These are phyloP conservation scores for Lentinula aciculospora DNA, from an alignment of 768 basidiomycete genomes.

Conservation along the genomic window DNA sequence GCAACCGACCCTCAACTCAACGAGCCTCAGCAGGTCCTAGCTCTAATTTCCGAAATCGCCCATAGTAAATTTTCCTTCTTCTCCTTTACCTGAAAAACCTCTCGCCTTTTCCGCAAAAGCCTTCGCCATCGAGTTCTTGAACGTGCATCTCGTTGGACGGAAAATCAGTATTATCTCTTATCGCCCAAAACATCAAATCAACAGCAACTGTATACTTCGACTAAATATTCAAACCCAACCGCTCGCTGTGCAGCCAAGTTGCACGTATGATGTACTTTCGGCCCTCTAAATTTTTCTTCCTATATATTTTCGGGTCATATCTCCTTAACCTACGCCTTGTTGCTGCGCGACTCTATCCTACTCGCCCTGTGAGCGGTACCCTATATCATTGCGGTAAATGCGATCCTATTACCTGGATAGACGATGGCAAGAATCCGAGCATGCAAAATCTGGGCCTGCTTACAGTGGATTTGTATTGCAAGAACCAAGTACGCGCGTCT, in stretches of 20 bases:
- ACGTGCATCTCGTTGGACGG: background rate
- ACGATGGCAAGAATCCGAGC: constrained; percentile 35
- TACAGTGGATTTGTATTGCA: constrained; percentile 40
- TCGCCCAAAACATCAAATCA: background rate
- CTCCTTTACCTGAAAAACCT: background rate
- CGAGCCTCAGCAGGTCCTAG: background rate
- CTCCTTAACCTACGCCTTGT: background rate
- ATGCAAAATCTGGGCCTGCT: constrained; percentile 36
- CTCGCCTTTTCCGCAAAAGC: background rate
- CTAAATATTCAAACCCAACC: background rate
- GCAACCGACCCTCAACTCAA: background rate
- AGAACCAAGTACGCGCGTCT: constrained; percentile 28
- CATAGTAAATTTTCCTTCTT: background rate
- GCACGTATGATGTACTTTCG: background rate
- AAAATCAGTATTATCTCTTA: too few species aligned
- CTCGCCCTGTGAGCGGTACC: constrained; percentile 39
- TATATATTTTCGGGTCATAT: background rate
- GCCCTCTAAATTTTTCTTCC: background rate
- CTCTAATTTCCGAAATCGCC: background rate
- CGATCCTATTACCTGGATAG: constrained; percentile 42
- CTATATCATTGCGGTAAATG: constrained; percentile 38
- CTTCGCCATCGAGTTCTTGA: background rate
- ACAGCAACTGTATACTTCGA: background rate
- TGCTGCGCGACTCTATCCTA: constrained; percentile 42
- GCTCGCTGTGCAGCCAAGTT: background rate